Evolutionary conservation across 164 flowering plant species (phyloP).

Genomic region (Vitis rupestris): DNA sequence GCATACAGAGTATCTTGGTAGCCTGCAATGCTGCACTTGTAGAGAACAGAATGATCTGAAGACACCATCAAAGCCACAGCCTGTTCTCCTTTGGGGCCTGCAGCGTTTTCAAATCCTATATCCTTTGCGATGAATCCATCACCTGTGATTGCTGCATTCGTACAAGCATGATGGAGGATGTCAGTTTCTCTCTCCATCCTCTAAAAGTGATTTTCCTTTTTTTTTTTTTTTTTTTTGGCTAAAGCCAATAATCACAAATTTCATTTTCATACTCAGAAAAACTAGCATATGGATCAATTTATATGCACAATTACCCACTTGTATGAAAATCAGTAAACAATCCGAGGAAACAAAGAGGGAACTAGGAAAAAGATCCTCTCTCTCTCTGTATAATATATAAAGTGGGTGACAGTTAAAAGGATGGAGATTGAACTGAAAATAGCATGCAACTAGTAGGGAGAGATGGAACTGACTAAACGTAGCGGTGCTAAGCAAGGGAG

Average conservation of each 20-base stretch:
- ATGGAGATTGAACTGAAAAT: not conserved
- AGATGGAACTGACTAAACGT: slow-evolving; percentile 37
- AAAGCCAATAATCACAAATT: too few relatives aligned
- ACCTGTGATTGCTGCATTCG: slow-evolving; percentile 35
- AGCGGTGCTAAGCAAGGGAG: slow-evolving; percentile 38
- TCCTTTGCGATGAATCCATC: slow-evolving; percentile 50
- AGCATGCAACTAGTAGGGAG: slow-evolving; percentile 1
- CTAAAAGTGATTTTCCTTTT: too few relatives aligned
- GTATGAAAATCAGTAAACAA: too few relatives aligned
- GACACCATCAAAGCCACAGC: slow-evolving; percentile 35
- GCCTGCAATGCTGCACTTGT: slow-evolving; percentile 40
- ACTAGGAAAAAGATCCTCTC: too few relatives aligned
- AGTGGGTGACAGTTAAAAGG: too few relatives aligned
- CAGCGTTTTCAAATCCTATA: slow-evolving; percentile 50
- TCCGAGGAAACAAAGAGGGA: too few relatives aligned
- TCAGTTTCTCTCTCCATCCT: too few relatives aligned
- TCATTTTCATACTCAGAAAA: too few relatives aligned
- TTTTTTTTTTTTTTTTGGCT: too few relatives aligned
- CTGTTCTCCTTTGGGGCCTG: slow-evolving; percentile 42
- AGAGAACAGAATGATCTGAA: slow-evolving; percentile 39
- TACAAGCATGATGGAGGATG: not conserved
- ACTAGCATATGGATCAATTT: too few relatives aligned
- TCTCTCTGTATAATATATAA: too few relatives aligned
- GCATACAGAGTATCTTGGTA: slow-evolving; percentile 53
- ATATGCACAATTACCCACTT: too few relatives aligned